Base-by-base conservation (phyloP, 140 eudicot genomes). In the Anethum foeniculum region DNA sequence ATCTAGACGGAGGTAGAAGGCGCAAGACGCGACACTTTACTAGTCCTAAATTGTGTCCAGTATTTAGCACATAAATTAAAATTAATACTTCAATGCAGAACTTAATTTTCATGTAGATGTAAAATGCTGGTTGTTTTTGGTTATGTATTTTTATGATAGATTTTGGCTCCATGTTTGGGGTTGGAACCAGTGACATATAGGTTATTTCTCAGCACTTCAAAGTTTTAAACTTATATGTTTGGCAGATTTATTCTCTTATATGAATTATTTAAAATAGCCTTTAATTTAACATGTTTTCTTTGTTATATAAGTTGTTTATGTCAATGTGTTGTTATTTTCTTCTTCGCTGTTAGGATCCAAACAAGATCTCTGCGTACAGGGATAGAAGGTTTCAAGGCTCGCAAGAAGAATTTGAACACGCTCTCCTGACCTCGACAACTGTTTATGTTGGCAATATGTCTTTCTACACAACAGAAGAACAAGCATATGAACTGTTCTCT, bases 381-480 rank as follows among this genome's bases (percentile, higher is more conserved):
- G 99, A 95, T 78, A 87, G 97, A 86, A 90, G 97, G 91, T 95
- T 95, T 85, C 92, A 90, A 46, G 99, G 99, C 82, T 76, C 88
- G 28, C 97, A 95, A 85, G 99, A 95, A 77, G 99, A 92, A 82
- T 95, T 87, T 79, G 99, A 95, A 68, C 89, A 92, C 68, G 97
- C 99, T 36, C 91, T 95, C 68, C 89, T 85, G 83, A 92, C 88
- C 56, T 89, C 97, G 41, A 86, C 84, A 2, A 95, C 97, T 38
- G 92, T 92, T 77, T 94, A 94, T 72, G 81, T 92, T 77, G 99
- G 97, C 86, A 94, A 94, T 76, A 90, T 94, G 99, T 95, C 99
- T 64, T 95, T 95, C 78, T 95, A 95, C 82, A 95, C 99, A 9
- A 95, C 99, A 0, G 99, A 95, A 86, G 99, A 95, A 83, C 97